Percentiles rank a stretch among this genome's conserved stretches.
These are phyloP conservation scores for Allium fistulosum DNA, from an alignment of 106 monocot genomes.

Conservation along the genomic window DNA sequence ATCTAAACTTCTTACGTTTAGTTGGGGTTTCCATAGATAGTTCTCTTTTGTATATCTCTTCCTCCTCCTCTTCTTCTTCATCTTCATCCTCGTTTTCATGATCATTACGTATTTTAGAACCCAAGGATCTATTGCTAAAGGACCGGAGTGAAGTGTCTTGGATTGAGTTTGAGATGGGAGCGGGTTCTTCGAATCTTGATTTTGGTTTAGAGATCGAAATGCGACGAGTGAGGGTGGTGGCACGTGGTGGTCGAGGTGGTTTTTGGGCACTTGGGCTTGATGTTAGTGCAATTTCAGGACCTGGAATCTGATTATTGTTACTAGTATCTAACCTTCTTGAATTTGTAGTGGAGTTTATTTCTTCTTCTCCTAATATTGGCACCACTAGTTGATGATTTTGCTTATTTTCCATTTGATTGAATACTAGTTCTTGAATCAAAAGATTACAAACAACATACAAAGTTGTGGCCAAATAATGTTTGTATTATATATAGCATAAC, in stretches of 20 bases:
- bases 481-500: too few relatives aligned
- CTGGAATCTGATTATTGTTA: conserved; percentile 6
- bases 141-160: not conserved
- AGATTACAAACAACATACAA: too few relatives aligned
- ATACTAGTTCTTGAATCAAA: too few relatives aligned
- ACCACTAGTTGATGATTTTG: too few relatives aligned
- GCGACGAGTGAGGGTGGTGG: conserved; percentile 24
- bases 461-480: too few relatives aligned
- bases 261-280: conserved; percentile 14
- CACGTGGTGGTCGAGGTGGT: conserved; percentile 25
- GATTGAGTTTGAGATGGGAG: not conserved
- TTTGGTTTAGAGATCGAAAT: conserved; percentile 44
- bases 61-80: conserved; percentile 58
- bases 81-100: conserved; percentile 23
- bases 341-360: too few relatives aligned
- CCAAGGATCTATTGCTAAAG: not conserved
- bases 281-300: conserved; percentile 17
- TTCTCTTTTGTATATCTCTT: conserved; percentile 44
- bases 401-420: too few relatives aligned
- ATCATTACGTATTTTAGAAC: conserved; percentile 24
- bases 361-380: too few relatives aligned
- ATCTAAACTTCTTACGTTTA: conserved; percentile 13
- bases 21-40: conserved; percentile 5
- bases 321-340: too few relatives aligned
- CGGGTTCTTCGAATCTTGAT: conserved; percentile 40